Evolutionary conservation across 2,329 filamentous ascomycete genomes (phyloP).

Genomic region (Talaromyces sp.): DNA sequence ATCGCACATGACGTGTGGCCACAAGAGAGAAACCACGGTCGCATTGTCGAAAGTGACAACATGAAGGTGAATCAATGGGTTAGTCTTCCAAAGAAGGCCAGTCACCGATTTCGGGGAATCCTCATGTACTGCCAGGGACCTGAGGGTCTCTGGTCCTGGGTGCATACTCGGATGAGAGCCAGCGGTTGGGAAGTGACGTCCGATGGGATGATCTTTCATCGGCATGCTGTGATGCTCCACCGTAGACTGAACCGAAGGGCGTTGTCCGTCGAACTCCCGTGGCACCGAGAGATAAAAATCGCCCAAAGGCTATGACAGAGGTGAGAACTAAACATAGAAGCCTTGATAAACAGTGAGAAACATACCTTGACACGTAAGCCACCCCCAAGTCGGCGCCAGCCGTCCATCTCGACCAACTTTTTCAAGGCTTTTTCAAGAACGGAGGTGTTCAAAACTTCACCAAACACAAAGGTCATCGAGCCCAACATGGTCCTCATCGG

Average conservation of each 20-base stretch:
- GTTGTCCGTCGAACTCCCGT: not conserved
- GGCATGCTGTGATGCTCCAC: not conserved
- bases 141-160: not conserved
- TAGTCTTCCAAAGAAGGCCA: not conserved
- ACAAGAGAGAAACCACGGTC: not conserved
- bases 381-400: conserved; percentile 1
- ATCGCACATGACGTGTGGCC: not conserved
- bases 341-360: not conserved
- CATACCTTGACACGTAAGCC: not conserved
- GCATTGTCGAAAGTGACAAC: conserved; percentile 1
- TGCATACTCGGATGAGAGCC: not conserved
- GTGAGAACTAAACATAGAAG: not conserved
- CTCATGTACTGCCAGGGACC: not conserved
- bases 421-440: not conserved
- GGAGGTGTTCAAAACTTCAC: not conserved
- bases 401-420: not conserved
- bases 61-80: not conserved
- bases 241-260: not conserved
- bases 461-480: conserved; percentile 1
- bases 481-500: conserved; percentile 1
- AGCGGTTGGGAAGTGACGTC: not conserved
- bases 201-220: not conserved
- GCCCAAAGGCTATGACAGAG: not conserved
- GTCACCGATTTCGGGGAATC: not conserved
- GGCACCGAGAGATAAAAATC: not conserved